phyloP scores from a whole-genome alignment of 2,329 filamentous ascomycete species.

The Ceratocystis lukuohia region DNA sequence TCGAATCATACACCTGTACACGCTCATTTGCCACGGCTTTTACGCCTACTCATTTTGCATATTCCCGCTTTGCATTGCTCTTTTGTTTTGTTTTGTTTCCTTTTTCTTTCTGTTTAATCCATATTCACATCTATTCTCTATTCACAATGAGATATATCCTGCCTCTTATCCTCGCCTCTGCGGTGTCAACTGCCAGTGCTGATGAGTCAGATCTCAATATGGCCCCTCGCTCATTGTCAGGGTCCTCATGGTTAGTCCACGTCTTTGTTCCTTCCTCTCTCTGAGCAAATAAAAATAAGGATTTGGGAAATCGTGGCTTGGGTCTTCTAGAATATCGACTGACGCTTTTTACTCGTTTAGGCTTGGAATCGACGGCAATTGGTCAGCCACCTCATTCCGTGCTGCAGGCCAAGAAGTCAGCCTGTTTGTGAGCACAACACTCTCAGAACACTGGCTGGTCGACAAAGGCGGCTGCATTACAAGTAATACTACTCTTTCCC shows the following conservation, averaged over 20 bases:
- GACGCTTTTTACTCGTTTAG: slow-evolving; percentile 25
- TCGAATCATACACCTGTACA: not conserved
- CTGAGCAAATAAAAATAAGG: too few relatives aligned
- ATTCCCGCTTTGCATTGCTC: not conserved
- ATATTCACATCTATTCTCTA: not conserved
- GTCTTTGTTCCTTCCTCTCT: too few relatives aligned
- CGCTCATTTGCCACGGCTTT: not conserved
- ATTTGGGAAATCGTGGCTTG: not conserved
- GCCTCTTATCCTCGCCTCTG: slow-evolving; percentile 4
- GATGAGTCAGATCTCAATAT: not conserved
- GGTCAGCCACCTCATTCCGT: slow-evolving; percentile 55
- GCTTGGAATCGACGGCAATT: slow-evolving; percentile 54
- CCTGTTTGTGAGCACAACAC: slow-evolving; percentile 47
- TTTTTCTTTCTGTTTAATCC: not conserved
- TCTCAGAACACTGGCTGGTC: slow-evolving; percentile 60
- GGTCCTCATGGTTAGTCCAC: slow-evolving; percentile 15
- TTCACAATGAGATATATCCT: slow-evolving; percentile 11
- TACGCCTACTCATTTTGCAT: not conserved
- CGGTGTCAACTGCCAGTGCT: slow-evolving; percentile 4
- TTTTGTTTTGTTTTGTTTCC: slow-evolving; percentile 1
- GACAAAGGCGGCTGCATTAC: slow-evolving; percentile 41
- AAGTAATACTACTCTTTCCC: slow-evolving; percentile 29
- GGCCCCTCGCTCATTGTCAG: slow-evolving; percentile 12
- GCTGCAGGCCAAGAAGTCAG: slow-evolving; percentile 35
- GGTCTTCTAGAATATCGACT: not conserved